Evolutionary conservation across 352 stramenopile species (phyloP).

Genomic region (Globisporangium acanthophoron): DNA sequence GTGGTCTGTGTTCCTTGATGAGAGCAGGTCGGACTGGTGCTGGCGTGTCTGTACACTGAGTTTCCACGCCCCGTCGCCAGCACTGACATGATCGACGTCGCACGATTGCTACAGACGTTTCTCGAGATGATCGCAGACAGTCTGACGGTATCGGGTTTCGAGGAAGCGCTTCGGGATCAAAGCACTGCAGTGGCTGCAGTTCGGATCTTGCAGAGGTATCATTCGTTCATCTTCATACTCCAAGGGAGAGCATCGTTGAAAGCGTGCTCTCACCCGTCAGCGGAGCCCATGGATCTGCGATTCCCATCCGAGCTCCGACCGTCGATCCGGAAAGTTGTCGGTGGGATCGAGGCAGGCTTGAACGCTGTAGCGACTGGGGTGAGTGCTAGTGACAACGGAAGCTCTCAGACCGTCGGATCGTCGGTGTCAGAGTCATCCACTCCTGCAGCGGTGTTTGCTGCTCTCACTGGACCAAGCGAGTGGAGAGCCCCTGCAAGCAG

Average conservation of each 20-base stretch:
- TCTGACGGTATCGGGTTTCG: slow-evolving; percentile 3
- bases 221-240: slow-evolving; percentile 62
- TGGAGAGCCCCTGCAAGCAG: slow-evolving; percentile 2
- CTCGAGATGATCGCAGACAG: slow-evolving; percentile 45
- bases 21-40: slow-evolving; percentile 31
- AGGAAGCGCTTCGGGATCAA: slow-evolving; percentile 2
- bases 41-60: slow-evolving; percentile 32
- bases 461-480: slow-evolving; percentile 3
- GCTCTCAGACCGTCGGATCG: not conserved
- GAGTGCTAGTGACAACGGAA: not conserved
- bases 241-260: slow-evolving; percentile 37
- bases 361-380: slow-evolving; percentile 15
- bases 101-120: slow-evolving; percentile 32
- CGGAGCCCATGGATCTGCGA: slow-evolving; percentile 51
- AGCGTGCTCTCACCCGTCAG: slow-evolving; percentile 41
- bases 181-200: slow-evolving; percentile 25
- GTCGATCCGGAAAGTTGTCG: slow-evolving; percentile 49
- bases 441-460: not conserved
- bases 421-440: not conserved
- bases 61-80: slow-evolving; percentile 8
- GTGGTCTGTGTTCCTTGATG: not conserved
- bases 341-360: slow-evolving; percentile 27
- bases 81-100: slow-evolving; percentile 6
- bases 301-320: slow-evolving; percentile 52
- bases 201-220: slow-evolving; percentile 36